Percentiles rank a stretch among this genome's conserved stretches.
These are phyloP conservation scores for Eucalyptus curtisii DNA, from an alignment of 345 rosid species.

Conservation along the genomic window DNA sequence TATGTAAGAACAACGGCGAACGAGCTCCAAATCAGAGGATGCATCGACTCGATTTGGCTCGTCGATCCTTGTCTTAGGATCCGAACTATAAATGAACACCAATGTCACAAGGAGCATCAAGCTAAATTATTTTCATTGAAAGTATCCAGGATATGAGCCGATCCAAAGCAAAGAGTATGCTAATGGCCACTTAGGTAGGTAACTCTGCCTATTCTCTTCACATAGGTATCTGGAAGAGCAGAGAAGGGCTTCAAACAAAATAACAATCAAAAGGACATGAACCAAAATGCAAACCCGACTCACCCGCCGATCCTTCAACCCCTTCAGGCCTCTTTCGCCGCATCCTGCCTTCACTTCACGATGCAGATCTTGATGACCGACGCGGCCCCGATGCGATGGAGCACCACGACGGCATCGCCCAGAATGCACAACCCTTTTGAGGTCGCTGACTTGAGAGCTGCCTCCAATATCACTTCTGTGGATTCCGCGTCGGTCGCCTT, in stretches of 20 bases:
- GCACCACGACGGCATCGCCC: constrained; percentile 3
- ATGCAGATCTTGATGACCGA: constrained; percentile 6
- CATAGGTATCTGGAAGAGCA: not conserved
- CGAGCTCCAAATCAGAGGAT: not conserved
- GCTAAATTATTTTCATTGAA: not conserved
- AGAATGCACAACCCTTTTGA: not conserved
- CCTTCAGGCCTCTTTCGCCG: not conserved
- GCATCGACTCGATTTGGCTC: not conserved
- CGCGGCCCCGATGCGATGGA: constrained; percentile 3
- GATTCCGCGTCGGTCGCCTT: constrained; percentile 6
- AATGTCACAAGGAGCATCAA: not conserved
- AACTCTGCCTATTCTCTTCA: not conserved
- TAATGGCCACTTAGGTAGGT: not conserved
- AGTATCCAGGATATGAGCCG: not conserved
- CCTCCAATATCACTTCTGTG: constrained; percentile 3
- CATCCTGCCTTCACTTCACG: not conserved
- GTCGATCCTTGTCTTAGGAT: not conserved
- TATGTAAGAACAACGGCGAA: not conserved
- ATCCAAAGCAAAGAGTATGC: not conserved
- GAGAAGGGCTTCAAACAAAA: not conserved
- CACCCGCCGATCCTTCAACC: not conserved
- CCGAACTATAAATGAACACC: not conserved
- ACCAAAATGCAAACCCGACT: not conserved
- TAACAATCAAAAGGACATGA: not conserved
- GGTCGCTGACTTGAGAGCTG: not conserved